Percentiles rank a stretch among this genome's conserved stretches.
phyloP scores from a whole-genome alignment of 805 yeast genomes.

The Starmerella etchellsii region DNA sequence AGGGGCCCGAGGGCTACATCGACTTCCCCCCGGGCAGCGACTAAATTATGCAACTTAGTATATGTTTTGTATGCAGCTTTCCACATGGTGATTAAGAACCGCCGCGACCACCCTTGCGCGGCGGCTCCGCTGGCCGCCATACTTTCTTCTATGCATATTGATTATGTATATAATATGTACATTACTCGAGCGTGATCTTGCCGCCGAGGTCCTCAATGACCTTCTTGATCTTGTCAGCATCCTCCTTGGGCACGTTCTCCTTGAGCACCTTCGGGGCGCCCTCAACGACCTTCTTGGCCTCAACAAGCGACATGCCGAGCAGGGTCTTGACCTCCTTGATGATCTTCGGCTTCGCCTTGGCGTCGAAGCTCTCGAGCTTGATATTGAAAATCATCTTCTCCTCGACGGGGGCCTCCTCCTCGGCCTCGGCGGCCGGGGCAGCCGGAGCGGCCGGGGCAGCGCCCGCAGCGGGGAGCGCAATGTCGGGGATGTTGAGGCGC shows the following conservation, averaged over 20 bases:
- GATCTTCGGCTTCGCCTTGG: conserved; percentile 92
- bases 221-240: conserved; percentile 90
- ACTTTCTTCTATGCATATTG: too few relatives aligned
- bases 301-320: conserved; percentile 85
- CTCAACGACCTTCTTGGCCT: conserved; percentile 95
- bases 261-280: conserved; percentile 91
- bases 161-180: conserved; percentile 8
- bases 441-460: conserved; percentile 48
- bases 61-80: too few relatives aligned
- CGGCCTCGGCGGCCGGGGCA: conserved; percentile 54
- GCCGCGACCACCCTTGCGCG: too few relatives aligned
- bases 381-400: conserved; percentile 87
- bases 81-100: too few relatives aligned
- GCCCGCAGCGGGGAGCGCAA: conserved; percentile 66
- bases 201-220: conserved; percentile 93
- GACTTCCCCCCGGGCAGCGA: conserved; percentile 25
- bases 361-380: conserved; percentile 86
- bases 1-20: conserved; percentile 31
- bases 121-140: too few relatives aligned
- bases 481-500: conserved; percentile 85
- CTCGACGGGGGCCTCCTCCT: conserved; percentile 67
- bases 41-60: too few relatives aligned
- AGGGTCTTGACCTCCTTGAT: conserved; percentile 91
- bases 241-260: conserved; percentile 94
- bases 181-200: conserved; percentile 73